phyloP scores from a whole-genome alignment of 1,284 basidiomycete genomes.

The Bondarzewia mesenterica region DNA sequence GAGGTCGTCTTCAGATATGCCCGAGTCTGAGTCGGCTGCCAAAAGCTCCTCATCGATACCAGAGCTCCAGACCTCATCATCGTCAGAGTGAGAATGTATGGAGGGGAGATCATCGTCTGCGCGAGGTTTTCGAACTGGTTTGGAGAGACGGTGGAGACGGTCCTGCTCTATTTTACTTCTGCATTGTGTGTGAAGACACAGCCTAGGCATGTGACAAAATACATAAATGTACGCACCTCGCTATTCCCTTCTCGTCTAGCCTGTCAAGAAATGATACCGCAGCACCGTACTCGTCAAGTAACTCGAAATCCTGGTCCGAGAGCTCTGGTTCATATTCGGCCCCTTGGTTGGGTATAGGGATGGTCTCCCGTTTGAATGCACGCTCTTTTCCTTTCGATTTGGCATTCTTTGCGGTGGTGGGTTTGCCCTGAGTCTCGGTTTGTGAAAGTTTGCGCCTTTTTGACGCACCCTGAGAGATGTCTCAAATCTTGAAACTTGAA shows the following conservation, averaged over 20 bases:
- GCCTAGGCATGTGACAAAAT: background rate
- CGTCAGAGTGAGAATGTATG: slow-evolving; percentile 51
- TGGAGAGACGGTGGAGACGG: slow-evolving; percentile 53
- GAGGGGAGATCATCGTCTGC: slow-evolving; percentile 55
- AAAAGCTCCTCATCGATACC: slow-evolving; percentile 24
- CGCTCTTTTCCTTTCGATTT: slow-evolving; percentile 49
- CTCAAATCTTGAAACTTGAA: background rate
- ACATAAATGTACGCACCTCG: slow-evolving; percentile 41
- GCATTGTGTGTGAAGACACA: background rate
- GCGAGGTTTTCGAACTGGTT: slow-evolving; percentile 39
- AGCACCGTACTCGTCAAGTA: slow-evolving; percentile 52
- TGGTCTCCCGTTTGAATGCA: slow-evolving; percentile 47
- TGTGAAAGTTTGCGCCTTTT: slow-evolving; percentile 24
- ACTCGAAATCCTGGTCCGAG: slow-evolving; percentile 54
- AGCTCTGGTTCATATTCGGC: slow-evolving; percentile 38
- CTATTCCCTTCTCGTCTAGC: slow-evolving; percentile 64
- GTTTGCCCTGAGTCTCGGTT: slow-evolving; percentile 10
- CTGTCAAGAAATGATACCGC: slow-evolving; percentile 49
- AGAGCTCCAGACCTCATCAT: slow-evolving; percentile 50
- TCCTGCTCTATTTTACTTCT: slow-evolving; percentile 78
- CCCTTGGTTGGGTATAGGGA: slow-evolving; percentile 48
- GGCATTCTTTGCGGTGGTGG: slow-evolving; percentile 16
- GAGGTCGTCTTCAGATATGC: slow-evolving; percentile 14
- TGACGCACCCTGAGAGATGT: slow-evolving; percentile 21
- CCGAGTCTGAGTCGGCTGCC: slow-evolving; percentile 20